Evolutionary conservation across 805 yeast genomes (phyloP), one percentile per base, ranked within the genome.

Genomic region (Sugiyamaella chiloensis): DNA sequence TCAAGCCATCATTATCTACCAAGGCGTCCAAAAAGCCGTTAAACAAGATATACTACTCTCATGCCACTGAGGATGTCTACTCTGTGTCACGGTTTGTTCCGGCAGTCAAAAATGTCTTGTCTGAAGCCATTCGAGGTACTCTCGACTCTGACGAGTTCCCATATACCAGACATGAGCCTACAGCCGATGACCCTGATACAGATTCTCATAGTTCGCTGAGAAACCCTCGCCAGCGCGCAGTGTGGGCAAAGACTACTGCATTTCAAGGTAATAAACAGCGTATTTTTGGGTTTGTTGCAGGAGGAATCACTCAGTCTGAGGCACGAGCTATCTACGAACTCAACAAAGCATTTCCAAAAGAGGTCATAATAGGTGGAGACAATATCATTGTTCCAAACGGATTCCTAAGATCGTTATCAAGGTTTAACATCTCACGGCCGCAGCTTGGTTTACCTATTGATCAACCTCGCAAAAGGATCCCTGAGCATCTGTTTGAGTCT

Each of bases 231-330:
- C 86, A 83, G 57, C 78, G 82, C 52, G 88, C 91, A 0, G 78
- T 83, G 0, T 85, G 93, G 93, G 85, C 88, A 2, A 79, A 76
- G 50, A 68, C 72, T 16, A 62, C 64, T 3, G 50, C 60, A 41
- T 60, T 54, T 32, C 67, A 62, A 40, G 69, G 68, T 2, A 70
- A 72, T 40, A 71, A 80, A 54, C 96, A 87, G 60, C 71, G 93
- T 42, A 71, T 90, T 5, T 78, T 90, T 54, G 78, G 89, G 48
- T 93, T 81, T 60, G 76, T 88, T 23, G 84, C 95, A 1, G 99
- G 99, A 19, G 99, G 98, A 6, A 66, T 86, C 17, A 87, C 98
- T 0, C 79, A 83, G 55, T 77, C 90, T 2, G 99, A 93, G 64
- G 69, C 85, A 24, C 76, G 91, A 52, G 75, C 87, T 9, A 81